Evolutionary conservation across 2,329 filamentous ascomycete genomes (phyloP).

Genomic region (Juglanconis juglandina): DNA sequence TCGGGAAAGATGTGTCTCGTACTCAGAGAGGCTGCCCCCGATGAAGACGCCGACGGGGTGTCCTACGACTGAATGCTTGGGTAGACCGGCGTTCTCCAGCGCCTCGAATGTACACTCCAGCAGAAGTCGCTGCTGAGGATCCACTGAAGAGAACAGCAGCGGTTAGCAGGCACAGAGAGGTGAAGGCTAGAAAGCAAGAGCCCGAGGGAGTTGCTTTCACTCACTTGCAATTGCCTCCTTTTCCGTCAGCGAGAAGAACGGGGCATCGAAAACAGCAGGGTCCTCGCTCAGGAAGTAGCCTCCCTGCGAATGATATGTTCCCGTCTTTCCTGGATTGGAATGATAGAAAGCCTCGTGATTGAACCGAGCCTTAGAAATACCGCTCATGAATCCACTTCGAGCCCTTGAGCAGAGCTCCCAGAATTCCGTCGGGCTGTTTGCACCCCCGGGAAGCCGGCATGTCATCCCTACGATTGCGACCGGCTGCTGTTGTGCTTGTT

Average conservation of each 20-base stretch:
- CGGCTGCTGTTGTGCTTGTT: slow-evolving; percentile 23
- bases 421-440: slow-evolving; percentile 39
- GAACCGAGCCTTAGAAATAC: slow-evolving; percentile 45
- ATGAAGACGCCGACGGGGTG: slow-evolving; percentile 49
- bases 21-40: slow-evolving; percentile 46
- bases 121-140: slow-evolving; percentile 51
- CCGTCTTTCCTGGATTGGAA: slow-evolving; percentile 40
- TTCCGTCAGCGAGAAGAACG: slow-evolving; percentile 50
- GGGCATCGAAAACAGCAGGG: slow-evolving; percentile 46
- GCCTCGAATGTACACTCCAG: slow-evolving; percentile 54
- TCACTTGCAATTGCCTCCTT: slow-evolving; percentile 38
- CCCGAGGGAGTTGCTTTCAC: not conserved
- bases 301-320: slow-evolving; percentile 34
- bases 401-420: slow-evolving; percentile 42
- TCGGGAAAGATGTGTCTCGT: slow-evolving; percentile 41
- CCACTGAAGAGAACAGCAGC: slow-evolving; percentile 36
- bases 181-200: not conserved
- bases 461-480: slow-evolving; percentile 47
- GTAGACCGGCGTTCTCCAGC: slow-evolving; percentile 49
- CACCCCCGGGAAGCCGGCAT: slow-evolving; percentile 43
- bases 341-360: slow-evolving; percentile 36
- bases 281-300: slow-evolving; percentile 45
- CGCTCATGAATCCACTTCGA: slow-evolving; percentile 37
- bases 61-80: slow-evolving; percentile 44
- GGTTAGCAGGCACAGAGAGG: not conserved